phyloP scores from a whole-genome alignment of 768 basidiomycete genomes.

The Lentinula guzmanii region DNA sequence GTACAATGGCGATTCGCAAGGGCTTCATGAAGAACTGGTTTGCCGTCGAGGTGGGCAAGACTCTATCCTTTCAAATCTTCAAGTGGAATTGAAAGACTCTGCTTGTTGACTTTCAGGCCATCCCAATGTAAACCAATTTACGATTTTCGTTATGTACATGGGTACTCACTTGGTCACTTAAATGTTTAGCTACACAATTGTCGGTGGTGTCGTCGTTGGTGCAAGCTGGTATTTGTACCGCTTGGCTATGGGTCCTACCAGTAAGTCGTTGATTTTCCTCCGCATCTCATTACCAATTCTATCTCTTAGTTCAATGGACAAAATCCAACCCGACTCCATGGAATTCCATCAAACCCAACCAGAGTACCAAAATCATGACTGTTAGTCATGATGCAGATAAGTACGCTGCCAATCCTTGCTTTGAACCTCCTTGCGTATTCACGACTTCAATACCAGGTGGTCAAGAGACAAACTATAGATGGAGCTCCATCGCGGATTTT shows the following conservation, averaged over 20 bases:
- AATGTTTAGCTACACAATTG: constrained; percentile 39
- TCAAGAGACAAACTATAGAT: constrained; percentile 6
- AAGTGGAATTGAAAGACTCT: not conserved
- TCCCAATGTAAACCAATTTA: constrained; percentile 9
- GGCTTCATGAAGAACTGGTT: constrained; percentile 28
- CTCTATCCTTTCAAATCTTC: not conserved
- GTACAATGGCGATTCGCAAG: not conserved
- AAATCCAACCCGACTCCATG: constrained; percentile 83
- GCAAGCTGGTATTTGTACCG: constrained; percentile 65
- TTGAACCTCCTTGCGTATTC: not conserved
- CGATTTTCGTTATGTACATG: not conserved
- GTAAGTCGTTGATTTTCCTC: constrained; percentile 26
- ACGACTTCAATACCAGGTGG: not conserved
- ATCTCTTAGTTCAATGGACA: constrained; percentile 43
- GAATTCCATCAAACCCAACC: constrained; percentile 72
- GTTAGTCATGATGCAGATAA: constrained; percentile 73
- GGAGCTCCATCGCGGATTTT: not conserved
- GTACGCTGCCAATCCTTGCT: constrained; percentile 29
- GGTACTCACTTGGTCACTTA: not conserved
- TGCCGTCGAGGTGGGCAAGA: constrained; percentile 33
- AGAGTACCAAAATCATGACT: constrained; percentile 65
- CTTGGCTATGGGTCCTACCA: constrained; percentile 52
- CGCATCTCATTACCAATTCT: not conserved
- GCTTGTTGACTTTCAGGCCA: constrained; percentile 4
- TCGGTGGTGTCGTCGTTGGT: constrained; percentile 46